These are phyloP conservation scores for Talinum fruticosum DNA, from an alignment of 148 eudicot species.

Conservation along the genomic window DNA sequence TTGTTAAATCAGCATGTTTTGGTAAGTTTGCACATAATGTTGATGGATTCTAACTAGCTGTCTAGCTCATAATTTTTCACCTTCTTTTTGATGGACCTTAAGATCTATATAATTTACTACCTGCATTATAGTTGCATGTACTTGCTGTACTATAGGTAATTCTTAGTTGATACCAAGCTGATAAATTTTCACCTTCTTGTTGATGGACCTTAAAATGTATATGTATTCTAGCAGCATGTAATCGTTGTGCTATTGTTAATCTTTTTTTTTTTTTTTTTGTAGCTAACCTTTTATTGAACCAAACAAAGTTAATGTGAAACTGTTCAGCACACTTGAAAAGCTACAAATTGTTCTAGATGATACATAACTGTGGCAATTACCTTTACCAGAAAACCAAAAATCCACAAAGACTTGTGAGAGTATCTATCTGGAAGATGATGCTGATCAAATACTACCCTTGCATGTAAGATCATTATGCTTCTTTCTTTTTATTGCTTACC, in stretches of 20 bases:
- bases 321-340: neutral
- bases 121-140: neutral
- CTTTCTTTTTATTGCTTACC: neutral
- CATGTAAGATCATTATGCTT: conserved; percentile 27
- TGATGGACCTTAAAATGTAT: too few relatives aligned
- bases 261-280: too few relatives aligned
- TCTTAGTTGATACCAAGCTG: neutral
- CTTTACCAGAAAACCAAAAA: conserved; percentile 27
- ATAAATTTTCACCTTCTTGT: too few relatives aligned
- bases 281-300: too few relatives aligned
- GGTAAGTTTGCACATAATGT: neutral
- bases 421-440: conserved; percentile 39
- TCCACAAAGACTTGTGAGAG: conserved; percentile 19
- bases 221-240: too few relatives aligned
- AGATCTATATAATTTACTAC: neutral
- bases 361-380: conserved; percentile 7
- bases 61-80: neutral
- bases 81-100: neutral
- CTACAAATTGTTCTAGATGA: neutral
- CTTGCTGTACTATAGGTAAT: neutral
- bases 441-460: conserved; percentile 21
- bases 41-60: neutral
- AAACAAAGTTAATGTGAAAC: neutral
- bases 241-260: too few relatives aligned
- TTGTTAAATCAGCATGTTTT: conserved; percentile 10